Evolutionary conservation across 225 moss, liverwort and hornwort genomes (phyloP), one percentile per base, ranked within the genome.

Genomic region (Sphagnum contortum): DNA sequence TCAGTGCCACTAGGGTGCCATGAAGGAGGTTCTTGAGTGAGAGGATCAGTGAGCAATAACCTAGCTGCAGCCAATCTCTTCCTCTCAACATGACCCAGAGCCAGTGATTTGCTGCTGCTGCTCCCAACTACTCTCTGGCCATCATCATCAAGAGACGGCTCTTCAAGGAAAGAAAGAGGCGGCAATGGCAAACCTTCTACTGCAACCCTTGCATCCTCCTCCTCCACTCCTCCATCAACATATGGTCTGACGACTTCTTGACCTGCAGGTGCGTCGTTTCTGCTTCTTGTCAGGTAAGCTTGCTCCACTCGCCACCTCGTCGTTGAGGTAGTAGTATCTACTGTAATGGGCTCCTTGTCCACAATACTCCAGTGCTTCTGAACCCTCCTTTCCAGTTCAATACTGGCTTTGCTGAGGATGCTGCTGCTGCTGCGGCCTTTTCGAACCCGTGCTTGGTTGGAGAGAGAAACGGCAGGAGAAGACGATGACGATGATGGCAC

Each of bases 291-390:
- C 51, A 68, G 57, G 61, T 79, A 73, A 4, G 61, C 45, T 5
- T 66, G 67, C 64, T 79, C 79, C 57, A 71, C 71, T 46, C 52
- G 62, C 83, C 76, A 74, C 49, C 71, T 12, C 5, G 73, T 45
- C 29, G 29, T 29, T 29, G 29, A 29, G 29, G 29, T 29, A 29
- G 29, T 29, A 48, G 72, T 64, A 58, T 77, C 63, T 9, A 47
- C 72, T 29, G 29, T 29, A 47, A 68, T 63, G 44, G 70, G 75
- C 75, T 73, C 77, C 9, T 63, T 80, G 12, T 80, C 77, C 5
- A 80, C 68, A 14, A 80, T 72, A 55, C 70, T 77, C 6, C 71
- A 80, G 67, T 79, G 79, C 11, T 71, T 64, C 57, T 66, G 67
- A 60, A 54, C 57, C 11, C 70, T 77, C 14, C 75, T 77, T 61